A percentile compares a stretch with the other conserved stretches of the same genome.
These are phyloP conservation scores for Colletotrichum coccodes DNA, from an alignment of 2,329 filamentous ascomycete species.

Conservation along the genomic window DNA sequence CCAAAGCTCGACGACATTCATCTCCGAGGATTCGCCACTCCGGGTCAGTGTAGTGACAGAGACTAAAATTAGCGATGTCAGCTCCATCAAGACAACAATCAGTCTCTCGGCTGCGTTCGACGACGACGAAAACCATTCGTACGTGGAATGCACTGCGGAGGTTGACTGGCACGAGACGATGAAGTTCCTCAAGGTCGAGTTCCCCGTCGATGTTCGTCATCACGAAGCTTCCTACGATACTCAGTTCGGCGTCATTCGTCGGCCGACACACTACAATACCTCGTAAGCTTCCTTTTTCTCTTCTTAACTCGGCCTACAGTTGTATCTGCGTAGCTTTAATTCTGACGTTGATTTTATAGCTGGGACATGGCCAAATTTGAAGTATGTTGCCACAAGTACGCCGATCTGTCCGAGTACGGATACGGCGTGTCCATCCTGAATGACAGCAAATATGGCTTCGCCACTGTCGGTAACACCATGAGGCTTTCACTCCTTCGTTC, in stretches of 20 bases:
- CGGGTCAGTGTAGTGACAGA: conserved; percentile 68
- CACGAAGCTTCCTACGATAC: conserved; percentile 76
- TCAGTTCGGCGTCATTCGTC: conserved; percentile 71
- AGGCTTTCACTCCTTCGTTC: conserved; percentile 71
- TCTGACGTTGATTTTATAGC: not conserved
- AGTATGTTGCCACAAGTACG: conserved; percentile 80
- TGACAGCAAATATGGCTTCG: conserved; percentile 77
- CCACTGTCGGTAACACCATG: conserved; percentile 75
- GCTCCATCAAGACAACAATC: conserved; percentile 73
- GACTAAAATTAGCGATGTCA: conserved; percentile 72
- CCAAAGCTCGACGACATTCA: conserved; percentile 56
- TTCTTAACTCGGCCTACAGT: too few relatives aligned
- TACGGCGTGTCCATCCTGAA: conserved; percentile 78
- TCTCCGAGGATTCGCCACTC: conserved; percentile 61
- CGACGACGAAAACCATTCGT: conserved; percentile 50
- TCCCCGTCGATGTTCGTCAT: conserved; percentile 72
- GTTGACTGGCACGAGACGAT: conserved; percentile 76
- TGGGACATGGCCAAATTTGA: conserved; percentile 86
- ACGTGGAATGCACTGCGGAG: conserved; percentile 68
- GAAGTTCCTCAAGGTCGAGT: conserved; percentile 79
- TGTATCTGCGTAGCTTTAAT: rapidly evolving
- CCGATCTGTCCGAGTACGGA: conserved; percentile 74
- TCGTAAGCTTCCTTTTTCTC: conserved; percentile 51
- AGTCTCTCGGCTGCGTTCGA: conserved; percentile 62
- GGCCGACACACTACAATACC: conserved; percentile 78